phyloP scores from a whole-genome alignment of 768 basidiomycete species.

The Leccinum rimulosum region DNA sequence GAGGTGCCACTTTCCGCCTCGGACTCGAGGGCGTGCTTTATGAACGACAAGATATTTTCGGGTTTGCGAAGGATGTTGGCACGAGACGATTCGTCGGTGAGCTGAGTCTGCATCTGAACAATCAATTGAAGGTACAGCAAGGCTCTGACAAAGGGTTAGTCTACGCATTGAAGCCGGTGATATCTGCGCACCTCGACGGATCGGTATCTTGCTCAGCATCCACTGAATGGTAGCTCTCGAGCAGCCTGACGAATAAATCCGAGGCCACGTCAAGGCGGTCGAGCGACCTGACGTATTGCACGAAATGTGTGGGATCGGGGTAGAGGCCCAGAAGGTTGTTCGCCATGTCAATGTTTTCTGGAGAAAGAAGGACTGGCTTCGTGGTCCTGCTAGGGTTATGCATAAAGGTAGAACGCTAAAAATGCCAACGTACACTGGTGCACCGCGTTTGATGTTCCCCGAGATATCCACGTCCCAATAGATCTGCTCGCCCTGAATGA shows the following conservation, averaged over 20 bases:
- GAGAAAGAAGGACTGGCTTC: slow-evolving; percentile 47
- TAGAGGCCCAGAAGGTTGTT: slow-evolving; percentile 62
- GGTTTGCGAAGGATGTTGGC: slow-evolving; percentile 61
- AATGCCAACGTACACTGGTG: slow-evolving; percentile 41
- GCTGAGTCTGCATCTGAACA: slow-evolving; percentile 72
- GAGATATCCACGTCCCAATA: slow-evolving; percentile 58
- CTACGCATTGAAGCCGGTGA: background rate
- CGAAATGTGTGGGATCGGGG: slow-evolving; percentile 73
- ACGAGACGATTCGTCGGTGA: slow-evolving; percentile 52
- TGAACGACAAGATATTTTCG: slow-evolving; percentile 74
- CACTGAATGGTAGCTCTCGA: slow-evolving; percentile 61
- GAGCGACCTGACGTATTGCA: slow-evolving; percentile 60
- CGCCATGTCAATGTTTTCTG: slow-evolving; percentile 45
- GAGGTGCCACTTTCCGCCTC: slow-evolving; percentile 5
- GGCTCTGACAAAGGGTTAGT: slow-evolving; percentile 40
- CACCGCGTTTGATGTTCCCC: slow-evolving; percentile 43
- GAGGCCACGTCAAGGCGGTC: slow-evolving; percentile 70
- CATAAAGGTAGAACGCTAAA: background rate
- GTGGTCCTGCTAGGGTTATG: slow-evolving; percentile 19
- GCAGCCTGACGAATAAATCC: slow-evolving; percentile 66
- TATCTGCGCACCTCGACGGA: slow-evolving; percentile 22
- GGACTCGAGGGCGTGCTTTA: slow-evolving; percentile 72
- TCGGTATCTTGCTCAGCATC: slow-evolving; percentile 19
- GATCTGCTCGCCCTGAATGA: slow-evolving; percentile 49
- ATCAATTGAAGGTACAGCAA: slow-evolving; percentile 78